Conservation (phyloP, 2,329 filamentous ascomycete genomes). For the Zasmidium angulare region DNA sequence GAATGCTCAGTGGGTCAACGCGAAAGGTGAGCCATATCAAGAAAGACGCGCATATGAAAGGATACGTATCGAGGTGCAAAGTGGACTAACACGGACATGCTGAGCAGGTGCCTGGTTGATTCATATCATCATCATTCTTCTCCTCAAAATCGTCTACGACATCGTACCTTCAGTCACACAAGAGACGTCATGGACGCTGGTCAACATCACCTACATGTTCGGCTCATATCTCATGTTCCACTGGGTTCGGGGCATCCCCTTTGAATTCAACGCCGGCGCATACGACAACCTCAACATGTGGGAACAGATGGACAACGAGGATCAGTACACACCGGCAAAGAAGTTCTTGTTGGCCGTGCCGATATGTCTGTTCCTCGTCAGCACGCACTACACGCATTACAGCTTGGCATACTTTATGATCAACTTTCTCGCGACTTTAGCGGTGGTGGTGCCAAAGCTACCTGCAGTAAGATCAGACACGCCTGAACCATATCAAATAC, state of each 20-base stretch:
- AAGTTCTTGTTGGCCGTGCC: conserved; percentile 96
- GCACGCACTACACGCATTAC: conserved; percentile 99
- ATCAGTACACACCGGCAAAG: conserved; percentile 97
- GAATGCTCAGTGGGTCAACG: conserved; percentile 98
- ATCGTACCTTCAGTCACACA: conserved; percentile 95
- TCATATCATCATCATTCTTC: conserved; percentile 87
- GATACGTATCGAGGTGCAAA: conserved; percentile 3
- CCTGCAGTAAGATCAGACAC: conserved; percentile 70
- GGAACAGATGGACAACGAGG: conserved; percentile 99
- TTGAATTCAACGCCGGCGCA: conserved; percentile 97
- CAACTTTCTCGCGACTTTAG: conserved; percentile 90
- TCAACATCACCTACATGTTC: conserved; percentile 99
- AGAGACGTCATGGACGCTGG: conserved; percentile 97
- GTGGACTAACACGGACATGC: conserved; percentile 18
- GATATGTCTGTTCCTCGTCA: conserved; percentile 89
- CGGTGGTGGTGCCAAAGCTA: conserved; percentile 92
- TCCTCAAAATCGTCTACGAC: conserved; percentile 94
- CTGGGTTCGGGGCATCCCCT: conserved; percentile 94
- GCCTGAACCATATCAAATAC: not conserved
- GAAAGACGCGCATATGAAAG: conserved; percentile 1
- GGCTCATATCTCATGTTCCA: conserved; percentile 99
- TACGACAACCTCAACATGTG: conserved; percentile 99
- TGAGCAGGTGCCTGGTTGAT: conserved; percentile 90
- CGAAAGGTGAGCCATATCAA: conserved; percentile 69
- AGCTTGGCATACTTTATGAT: conserved; percentile 95